Evolutionary conservation across 805 yeast genomes (phyloP), one percentile per base, ranked within the genome.

Genomic region (Isabelozyma heimii): DNA sequence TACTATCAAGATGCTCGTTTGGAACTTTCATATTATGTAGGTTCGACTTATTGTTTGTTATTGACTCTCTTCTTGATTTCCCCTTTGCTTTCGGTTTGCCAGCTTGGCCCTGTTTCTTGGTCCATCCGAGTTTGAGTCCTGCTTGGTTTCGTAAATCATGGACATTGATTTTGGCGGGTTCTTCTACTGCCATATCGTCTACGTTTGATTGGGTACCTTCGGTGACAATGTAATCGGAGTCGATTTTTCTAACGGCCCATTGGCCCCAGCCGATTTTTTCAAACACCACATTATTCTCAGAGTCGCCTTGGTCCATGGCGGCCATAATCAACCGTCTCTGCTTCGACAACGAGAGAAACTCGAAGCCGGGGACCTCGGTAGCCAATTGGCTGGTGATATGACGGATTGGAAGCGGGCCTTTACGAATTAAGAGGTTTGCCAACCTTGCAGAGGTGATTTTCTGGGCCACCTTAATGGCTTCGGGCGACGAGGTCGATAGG

Each of bases 201-300:
- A n/a, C 10, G 9, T 37, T 39, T 12, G 40, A 40, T 24, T 65
- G 71, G 3, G 66, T 60, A 48, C 80, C 82, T 56, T 78, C 81
- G 40, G 80, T 77, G 59, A 77, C 63, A 66, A 75, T 58, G 59
- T 59, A 63, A 66, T 79, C 72, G 28, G 67, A 76, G 62, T 66
- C 77, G 58, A 59, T 81, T 44, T 73, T 70, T 57, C 83, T 78
- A 2, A 91, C 95, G 20, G 87, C 87, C 98, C 98, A 91, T 65
- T 91, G 95, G 51, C 98, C 98, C 98, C 98, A 91, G 17, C 97
- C 97, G 30, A 91, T 90, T 69, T 91, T 91, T 61, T 90, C 96
- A 69, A 91, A 91, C 13, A 86, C 81, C 40, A 87, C 84, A 49
- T 79, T 77, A 48, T 81, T 84, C 40, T 66, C 72, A 1, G 75